These are phyloP conservation scores for Brettanomyces nanus DNA, from an alignment of 805 yeast genomes.

Conservation along the genomic window DNA sequence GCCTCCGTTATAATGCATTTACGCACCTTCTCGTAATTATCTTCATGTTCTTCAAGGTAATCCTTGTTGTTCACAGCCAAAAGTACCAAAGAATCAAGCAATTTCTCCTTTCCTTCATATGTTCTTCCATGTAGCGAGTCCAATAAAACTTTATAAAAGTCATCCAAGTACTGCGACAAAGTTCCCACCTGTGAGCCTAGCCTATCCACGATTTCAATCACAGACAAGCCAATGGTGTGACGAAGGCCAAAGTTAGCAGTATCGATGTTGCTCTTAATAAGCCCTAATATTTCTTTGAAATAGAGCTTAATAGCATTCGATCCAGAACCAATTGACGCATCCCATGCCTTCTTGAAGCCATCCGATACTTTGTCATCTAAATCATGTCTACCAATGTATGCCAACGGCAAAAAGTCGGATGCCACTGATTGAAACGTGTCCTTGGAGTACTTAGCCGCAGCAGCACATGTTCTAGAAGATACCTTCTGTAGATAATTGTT, in stretches of 20 bases:
- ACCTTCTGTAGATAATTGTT: constrained; percentile 33
- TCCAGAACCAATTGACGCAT: constrained; percentile 70
- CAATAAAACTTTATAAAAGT: constrained; percentile 46
- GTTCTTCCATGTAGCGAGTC: constrained; percentile 67
- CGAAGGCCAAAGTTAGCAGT: constrained; percentile 58
- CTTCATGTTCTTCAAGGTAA: constrained; percentile 24
- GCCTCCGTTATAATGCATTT: constrained; percentile 51
- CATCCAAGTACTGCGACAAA: constrained; percentile 13
- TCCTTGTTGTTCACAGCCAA: constrained; percentile 39
- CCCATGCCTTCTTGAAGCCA: constrained; percentile 62
- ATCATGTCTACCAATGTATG: constrained; percentile 73
- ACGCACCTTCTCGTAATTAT: constrained; percentile 30
- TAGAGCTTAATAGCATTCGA: constrained; percentile 61
- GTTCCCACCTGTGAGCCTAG: constrained; percentile 25
- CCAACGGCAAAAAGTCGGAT: constrained; percentile 63
- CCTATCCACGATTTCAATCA: constrained; percentile 48
- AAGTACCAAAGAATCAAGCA: constrained; percentile 62
- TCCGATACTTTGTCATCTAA: constrained; percentile 34
- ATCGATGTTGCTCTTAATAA: constrained; percentile 41
- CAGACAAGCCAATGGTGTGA: constrained; percentile 60
- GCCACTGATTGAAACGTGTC: constrained; percentile 58
- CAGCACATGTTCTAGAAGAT: constrained; percentile 55
- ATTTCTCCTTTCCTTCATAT: constrained; percentile 81
- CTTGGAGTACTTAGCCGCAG: constrained; percentile 59
- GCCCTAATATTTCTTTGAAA: constrained; percentile 52